phyloP scores from a whole-genome alignment of 148 eudicot genomes.

The Camellia granthamiana region DNA sequence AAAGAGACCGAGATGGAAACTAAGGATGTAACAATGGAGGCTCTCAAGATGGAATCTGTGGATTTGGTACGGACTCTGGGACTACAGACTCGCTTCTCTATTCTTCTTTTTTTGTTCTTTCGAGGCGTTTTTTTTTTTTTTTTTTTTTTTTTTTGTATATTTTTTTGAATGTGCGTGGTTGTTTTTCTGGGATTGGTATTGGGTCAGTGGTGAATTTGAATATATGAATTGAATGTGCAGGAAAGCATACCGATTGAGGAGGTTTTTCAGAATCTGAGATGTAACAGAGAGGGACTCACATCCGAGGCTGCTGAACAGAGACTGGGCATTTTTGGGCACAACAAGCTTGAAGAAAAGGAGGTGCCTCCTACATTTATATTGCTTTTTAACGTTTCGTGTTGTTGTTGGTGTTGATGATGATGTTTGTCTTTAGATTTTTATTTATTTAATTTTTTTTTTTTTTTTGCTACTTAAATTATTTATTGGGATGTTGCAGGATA shows the following conservation, averaged over 20 bases:
- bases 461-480: not conserved
- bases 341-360: slow-evolving; percentile 93
- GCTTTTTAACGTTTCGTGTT: not conserved
- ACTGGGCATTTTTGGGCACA: slow-evolving; percentile 70
- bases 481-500: slow-evolving; percentile 31
- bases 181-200: no score
- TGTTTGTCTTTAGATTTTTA: not conserved
- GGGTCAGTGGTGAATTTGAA: not conserved
- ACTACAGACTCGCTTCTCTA: no score
- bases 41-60: slow-evolving; percentile 74
- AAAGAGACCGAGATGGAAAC: slow-evolving; percentile 42
- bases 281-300: slow-evolving; percentile 69
- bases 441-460: not conserved
- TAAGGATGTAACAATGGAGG: slow-evolving; percentile 62
- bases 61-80: slow-evolving; percentile 62
- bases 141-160: no score
- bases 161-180: no score
- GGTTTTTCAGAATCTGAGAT: slow-evolving; percentile 80
- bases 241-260: slow-evolving; percentile 82
- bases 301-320: slow-evolving; percentile 63
- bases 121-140: not conserved
- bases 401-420: not conserved
- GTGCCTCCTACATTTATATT: slow-evolving; percentile 18
- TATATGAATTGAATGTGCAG: slow-evolving; percentile 36
- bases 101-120: not conserved